Evolutionary conservation across 2,329 filamentous ascomycete genomes (phyloP).

Genomic region (Pseudopithomyces maydicus): DNA sequence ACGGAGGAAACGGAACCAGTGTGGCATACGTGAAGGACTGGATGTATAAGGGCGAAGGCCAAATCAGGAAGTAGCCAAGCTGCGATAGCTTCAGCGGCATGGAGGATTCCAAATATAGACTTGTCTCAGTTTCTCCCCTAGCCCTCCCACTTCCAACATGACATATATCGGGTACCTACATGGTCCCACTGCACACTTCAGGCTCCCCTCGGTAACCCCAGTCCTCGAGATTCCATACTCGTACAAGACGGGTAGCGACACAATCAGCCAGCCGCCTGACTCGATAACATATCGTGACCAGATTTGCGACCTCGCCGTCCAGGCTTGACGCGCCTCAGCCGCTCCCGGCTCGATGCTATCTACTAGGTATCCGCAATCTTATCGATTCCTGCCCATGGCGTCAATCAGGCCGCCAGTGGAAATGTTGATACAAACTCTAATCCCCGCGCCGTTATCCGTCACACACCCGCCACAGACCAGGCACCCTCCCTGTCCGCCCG

Average conservation of each 20-base stretch:
- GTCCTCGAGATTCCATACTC: not conserved
- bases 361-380: too few relatives aligned
- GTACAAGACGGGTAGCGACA: not conserved
- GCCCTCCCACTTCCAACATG: not conserved
- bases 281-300: too few relatives aligned
- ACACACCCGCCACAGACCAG: not conserved
- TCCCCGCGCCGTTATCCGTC: not conserved
- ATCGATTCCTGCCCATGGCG: too few relatives aligned
- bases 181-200: too few relatives aligned
- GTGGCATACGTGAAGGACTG: constrained; percentile 56
- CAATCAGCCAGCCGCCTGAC: not conserved
- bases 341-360: too few relatives aligned
- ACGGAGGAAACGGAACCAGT: constrained; percentile 52
- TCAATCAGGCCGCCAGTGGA: too few relatives aligned
- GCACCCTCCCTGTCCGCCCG: too few relatives aligned
- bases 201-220: not conserved
- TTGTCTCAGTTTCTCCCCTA: not conserved
- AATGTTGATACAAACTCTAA: not conserved
- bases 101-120: not conserved
- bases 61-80: constrained; percentile 15
- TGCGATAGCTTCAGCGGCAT: not conserved
- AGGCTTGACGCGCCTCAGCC: too few relatives aligned
- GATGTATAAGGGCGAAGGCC: constrained; percentile 36
- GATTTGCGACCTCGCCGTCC: too few relatives aligned
- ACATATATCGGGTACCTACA: not conserved